A percentile compares a stretch with the other conserved stretches of the same genome.
Conservation (phyloP, 2,329 filamentous ascomycete genomes). For the Emergomyces orientalis region DNA sequence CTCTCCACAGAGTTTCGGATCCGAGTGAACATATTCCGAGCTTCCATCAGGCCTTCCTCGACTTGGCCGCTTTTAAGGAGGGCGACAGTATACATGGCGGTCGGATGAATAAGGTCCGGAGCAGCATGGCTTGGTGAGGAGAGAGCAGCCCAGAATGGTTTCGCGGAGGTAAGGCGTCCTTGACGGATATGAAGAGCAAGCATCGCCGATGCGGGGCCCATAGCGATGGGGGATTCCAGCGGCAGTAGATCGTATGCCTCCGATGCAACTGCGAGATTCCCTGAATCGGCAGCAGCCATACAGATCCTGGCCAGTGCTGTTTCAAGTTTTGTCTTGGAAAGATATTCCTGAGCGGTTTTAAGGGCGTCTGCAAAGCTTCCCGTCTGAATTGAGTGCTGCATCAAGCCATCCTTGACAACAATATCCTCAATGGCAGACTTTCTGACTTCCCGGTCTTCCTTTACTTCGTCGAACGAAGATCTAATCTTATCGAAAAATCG, state of each 20-base stretch:
- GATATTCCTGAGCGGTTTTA: slow-evolving; percentile 53
- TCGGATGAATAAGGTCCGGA: slow-evolving; percentile 68
- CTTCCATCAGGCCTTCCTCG: slow-evolving; percentile 68
- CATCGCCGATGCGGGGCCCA: slow-evolving; percentile 62
- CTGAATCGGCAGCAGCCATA: slow-evolving; percentile 68
- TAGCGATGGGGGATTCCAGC: slow-evolving; percentile 43
- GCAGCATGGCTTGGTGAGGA: slow-evolving; percentile 49
- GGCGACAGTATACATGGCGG: slow-evolving; percentile 81
- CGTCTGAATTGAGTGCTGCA: slow-evolving; percentile 64
- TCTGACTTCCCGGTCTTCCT: slow-evolving; percentile 46
- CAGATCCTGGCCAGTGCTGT: slow-evolving; percentile 64
- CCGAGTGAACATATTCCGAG: slow-evolving; percentile 76
- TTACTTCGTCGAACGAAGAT: slow-evolving; percentile 41
- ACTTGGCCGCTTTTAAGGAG: slow-evolving; percentile 78
- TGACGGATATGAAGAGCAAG: slow-evolving; percentile 77
- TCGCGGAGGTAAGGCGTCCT: slow-evolving; percentile 67
- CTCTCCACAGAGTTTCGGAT: slow-evolving; percentile 56
- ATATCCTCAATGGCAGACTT: slow-evolving; percentile 58
- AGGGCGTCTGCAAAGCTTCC: slow-evolving; percentile 66
- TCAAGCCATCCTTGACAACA: slow-evolving; percentile 64
- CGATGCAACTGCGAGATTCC: slow-evolving; percentile 58
- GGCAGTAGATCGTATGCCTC: slow-evolving; percentile 55
- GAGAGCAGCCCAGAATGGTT: slow-evolving; percentile 71
- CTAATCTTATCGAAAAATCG: slow-evolving; percentile 79
- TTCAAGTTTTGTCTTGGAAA: slow-evolving; percentile 51